These are phyloP conservation scores for Amaranthus cruentus DNA, from an alignment of 148 eudicot species.

Conservation along the genomic window DNA sequence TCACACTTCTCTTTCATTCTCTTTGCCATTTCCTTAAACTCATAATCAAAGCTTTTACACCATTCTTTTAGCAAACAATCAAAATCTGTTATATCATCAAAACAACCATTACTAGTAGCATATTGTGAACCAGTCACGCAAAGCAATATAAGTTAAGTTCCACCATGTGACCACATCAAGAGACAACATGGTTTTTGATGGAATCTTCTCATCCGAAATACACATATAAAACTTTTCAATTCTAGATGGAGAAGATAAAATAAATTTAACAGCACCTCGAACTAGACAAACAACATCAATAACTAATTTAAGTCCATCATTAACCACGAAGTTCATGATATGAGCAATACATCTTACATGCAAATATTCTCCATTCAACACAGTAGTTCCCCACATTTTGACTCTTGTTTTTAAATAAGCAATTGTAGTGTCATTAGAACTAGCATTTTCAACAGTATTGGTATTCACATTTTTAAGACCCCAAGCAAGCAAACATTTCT, in stretches of 20 bases:
- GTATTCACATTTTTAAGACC: conserved; percentile 1
- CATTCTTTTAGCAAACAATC: no score
- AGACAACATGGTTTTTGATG: background rate
- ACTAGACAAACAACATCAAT: no score
- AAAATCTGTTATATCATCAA: no score
- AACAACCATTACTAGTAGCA: no score
- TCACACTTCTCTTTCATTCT: no score
- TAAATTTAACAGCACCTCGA: no score
- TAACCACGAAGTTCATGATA: conserved; percentile 1
- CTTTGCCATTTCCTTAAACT: no score
- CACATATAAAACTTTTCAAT: background rate
- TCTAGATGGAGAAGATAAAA: background rate
- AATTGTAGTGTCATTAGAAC: conserved; percentile 1
- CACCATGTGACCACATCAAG: background rate
- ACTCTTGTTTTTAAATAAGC: conserved; percentile 1
- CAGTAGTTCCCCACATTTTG: background rate
- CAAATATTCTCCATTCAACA: conserved; percentile 8
- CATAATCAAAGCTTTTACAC: no score
- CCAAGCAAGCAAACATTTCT: conserved; percentile 9
- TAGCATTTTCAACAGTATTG: conserved; percentile 5
- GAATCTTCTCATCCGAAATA: background rate
- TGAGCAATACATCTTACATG: conserved; percentile 16
- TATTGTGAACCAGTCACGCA: no score
- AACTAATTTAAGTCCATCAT: no score
- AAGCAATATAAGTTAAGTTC: no score